Conservation (phyloP, 306 rosid genomes). For the Ochetophila trinervis region DNA sequence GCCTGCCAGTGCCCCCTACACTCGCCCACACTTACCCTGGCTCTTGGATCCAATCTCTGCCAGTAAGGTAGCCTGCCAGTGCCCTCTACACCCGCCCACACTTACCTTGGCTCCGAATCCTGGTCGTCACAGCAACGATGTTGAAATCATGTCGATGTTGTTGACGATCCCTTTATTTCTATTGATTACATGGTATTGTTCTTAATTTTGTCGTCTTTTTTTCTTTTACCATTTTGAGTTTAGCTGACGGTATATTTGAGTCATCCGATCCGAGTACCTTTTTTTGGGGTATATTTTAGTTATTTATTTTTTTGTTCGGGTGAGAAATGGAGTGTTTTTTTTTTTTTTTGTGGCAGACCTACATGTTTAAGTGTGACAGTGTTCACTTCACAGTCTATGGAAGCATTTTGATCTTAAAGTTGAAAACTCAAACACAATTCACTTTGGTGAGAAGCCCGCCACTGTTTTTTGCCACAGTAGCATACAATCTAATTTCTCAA, state of each 20-base stretch:
- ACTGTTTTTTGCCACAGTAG: conserved; percentile 48
- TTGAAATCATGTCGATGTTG: no score
- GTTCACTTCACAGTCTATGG: conserved; percentile 83
- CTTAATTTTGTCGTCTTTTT: neutral
- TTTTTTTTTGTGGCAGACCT: conserved; percentile 26
- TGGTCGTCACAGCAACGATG: no score
- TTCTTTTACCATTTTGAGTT: neutral
- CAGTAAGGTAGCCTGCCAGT: no score
- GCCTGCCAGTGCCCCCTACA: no score
- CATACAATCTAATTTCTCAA: no score
- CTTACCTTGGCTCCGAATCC: no score
- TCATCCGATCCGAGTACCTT: neutral
- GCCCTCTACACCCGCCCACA: no score
- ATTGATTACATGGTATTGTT: conserved; percentile 61
- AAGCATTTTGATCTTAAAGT: conserved; percentile 54
- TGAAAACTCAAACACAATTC: conserved; percentile 57
- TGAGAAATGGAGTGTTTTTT: neutral
- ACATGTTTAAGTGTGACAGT: conserved; percentile 78
- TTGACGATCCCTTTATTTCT: conserved; percentile 69
- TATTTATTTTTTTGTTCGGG: neutral
- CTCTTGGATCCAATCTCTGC: no score
- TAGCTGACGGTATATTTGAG: neutral
- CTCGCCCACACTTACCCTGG: no score
- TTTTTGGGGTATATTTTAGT: no score
- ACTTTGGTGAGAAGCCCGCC: conserved; percentile 53